These are phyloP conservation scores for Cordyceps tenuipes DNA, from an alignment of 2,329 filamentous ascomycete genomes.

Conservation along the genomic window DNA sequence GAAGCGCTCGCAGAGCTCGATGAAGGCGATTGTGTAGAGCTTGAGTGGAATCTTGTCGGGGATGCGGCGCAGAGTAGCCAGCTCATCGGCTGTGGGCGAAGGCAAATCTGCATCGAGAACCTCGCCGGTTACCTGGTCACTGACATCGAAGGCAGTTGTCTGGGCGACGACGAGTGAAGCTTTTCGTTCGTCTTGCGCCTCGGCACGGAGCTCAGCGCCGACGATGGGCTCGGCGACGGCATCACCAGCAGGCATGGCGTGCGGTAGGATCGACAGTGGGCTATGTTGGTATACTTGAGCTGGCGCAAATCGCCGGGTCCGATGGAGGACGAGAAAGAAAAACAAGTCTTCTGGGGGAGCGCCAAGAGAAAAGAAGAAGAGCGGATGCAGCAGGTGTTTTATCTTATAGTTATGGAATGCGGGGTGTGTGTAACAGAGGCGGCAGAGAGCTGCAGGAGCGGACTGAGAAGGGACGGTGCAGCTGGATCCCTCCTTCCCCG, in stretches of 20 bases:
- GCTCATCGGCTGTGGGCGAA: conserved; percentile 42
- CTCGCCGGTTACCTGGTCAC: neutral
- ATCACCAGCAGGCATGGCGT: conserved; percentile 12
- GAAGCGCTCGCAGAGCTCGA: conserved; percentile 65
- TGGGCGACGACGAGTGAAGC: conserved; percentile 2
- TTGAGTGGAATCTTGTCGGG: conserved; percentile 50
- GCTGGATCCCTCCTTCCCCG: neutral
- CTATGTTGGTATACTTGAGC: neutral
- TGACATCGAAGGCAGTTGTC: neutral
- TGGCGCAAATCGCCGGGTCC: neutral
- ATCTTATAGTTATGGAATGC: neutral
- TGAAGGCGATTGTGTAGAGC: conserved; percentile 55
- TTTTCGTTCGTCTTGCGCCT: conserved; percentile 14
- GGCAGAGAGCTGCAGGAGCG: neutral
- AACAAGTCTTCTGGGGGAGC: neutral
- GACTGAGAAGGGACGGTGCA: neutral
- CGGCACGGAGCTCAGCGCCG: conserved; percentile 12
- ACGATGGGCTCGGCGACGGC: conserved; percentile 22
- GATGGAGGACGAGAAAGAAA: neutral
- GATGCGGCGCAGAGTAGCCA: conserved; percentile 44
- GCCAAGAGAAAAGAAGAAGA: neutral
- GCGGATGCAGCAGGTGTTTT: neutral
- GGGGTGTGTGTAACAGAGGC: neutral
- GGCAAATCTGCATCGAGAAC: conserved; percentile 12
- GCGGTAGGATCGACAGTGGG: neutral